Conservation (phyloP, 1,284 basidiomycete species). For the Ceratobasidium sp. region DNA sequence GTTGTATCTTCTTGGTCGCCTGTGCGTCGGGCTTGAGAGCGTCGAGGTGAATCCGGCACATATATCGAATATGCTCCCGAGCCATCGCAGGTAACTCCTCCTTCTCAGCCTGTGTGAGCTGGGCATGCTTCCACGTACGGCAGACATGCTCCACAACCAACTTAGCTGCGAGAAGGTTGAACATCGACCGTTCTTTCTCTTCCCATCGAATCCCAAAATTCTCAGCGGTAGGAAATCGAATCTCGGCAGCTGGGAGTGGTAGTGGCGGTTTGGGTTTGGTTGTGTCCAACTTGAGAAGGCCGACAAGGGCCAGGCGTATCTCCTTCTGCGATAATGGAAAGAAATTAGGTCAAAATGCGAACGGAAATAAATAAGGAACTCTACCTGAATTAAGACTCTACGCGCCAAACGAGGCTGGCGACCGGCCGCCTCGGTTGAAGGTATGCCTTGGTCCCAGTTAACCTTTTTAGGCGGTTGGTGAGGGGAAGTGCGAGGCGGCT, state of each 20-base stretch:
- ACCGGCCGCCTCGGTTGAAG: not conserved
- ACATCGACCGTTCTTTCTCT: not conserved
- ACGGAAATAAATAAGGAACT: not conserved
- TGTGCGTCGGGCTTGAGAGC: not conserved
- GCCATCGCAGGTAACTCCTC: not conserved
- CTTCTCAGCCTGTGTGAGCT: not conserved
- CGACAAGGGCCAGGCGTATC: not conserved
- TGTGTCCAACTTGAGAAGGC: not conserved
- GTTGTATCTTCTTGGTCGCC: not conserved
- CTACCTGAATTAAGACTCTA: not conserved
- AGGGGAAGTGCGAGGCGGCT: not conserved
- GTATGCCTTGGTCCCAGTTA: not conserved
- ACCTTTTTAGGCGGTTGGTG: not conserved
- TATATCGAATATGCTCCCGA: not conserved
- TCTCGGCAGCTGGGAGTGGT: not conserved
- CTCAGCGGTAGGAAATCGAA: not conserved
- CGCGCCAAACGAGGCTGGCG: not conserved
- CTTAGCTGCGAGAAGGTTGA: not conserved
- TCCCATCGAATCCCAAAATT: conserved; percentile 10
- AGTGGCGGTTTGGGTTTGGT: not conserved
- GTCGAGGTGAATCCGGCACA: not conserved
- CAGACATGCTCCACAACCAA: not conserved
- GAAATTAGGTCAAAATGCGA: not conserved
- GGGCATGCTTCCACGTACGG: not conserved
- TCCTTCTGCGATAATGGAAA: not conserved